Evolutionary conservation across 2,329 filamentous ascomycete species (phyloP), one percentile per base, ranked within the genome.

Genomic region (Samsoniella hepiali): DNA sequence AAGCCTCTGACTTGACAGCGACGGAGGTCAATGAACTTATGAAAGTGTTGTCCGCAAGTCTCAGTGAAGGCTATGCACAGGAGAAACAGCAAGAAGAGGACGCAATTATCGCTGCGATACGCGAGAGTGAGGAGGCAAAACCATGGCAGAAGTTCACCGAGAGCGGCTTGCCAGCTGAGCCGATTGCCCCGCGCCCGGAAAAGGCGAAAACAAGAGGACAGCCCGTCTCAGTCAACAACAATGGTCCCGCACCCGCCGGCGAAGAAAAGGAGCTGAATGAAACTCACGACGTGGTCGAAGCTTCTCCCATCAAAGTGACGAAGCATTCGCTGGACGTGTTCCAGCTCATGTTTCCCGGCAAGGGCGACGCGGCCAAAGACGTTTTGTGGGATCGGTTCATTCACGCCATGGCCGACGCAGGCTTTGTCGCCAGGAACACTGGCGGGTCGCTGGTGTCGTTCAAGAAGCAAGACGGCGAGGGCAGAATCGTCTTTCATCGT

Each of bases 341-440:
- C 55, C 51, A 40, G n/a, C 38, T 63, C 17, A 63, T 63, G 36
- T 63, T 65, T 32, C 56, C 56, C 5, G 50, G 62, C 3, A 29
- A 38, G 5, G 44, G 36, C 15, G 8, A 22, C 5, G 9, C 44
- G 4, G n/a, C 44, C 5, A 58, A 57, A 8, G 54, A 62, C 8
- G 29, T 66, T 1, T 6, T 32, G 17, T 66, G 55, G 64, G 63
- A 65, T 32, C 58, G 38, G 10, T 63, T 65, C 17, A 45, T 63
- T 5, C 44, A 55, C 10, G 63, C 65, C 50, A 65, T 65, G 60
- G 58, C 55, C 15, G 63, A 66, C 40, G 63, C 60, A 2, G 57
- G 60, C 34, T 63, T 58, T 51, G 27, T 47, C 11, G 65, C 45
- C 3, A 64, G 34, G 17, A 64, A 58, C 17, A 29, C 13, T 9